Conservation (phyloP, 768 basidiomycete species). For the Zangia roseola region DNA sequence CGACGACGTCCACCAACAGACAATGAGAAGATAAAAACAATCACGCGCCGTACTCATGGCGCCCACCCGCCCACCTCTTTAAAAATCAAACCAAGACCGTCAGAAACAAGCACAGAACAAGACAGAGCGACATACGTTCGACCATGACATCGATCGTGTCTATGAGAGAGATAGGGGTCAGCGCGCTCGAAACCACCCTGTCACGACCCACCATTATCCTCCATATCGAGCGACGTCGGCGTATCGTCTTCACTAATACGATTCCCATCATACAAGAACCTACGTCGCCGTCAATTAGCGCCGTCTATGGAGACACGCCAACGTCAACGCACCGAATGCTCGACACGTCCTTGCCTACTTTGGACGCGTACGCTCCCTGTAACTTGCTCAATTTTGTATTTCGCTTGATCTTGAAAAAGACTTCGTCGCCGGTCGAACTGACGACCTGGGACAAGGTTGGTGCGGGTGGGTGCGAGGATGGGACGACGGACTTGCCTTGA, state of each 20-base stretch:
- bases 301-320: background rate
- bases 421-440: slow-evolving; percentile 76
- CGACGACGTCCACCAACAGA: background rate
- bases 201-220: slow-evolving; percentile 69
- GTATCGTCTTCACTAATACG: slow-evolving; percentile 91
- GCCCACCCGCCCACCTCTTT: slow-evolving; percentile 20
- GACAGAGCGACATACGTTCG: slow-evolving; percentile 64
- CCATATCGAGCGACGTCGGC: slow-evolving; percentile 81
- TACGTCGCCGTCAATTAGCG: too few species aligned
- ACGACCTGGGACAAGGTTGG: slow-evolving; percentile 51
- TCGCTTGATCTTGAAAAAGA: slow-evolving; percentile 97
- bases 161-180: slow-evolving; percentile 24
- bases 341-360: slow-evolving; percentile 85
- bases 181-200: slow-evolving; percentile 2
- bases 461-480: background rate
- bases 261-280: slow-evolving; percentile 88
- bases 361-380: slow-evolving; percentile 87
- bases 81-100: background rate
- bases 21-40: background rate
- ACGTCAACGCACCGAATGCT: slow-evolving; percentile 91
- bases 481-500: slow-evolving; percentile 75
- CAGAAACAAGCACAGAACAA: background rate
- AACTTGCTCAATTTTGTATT: slow-evolving; percentile 91
- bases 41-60: slow-evolving; percentile 4
- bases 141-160: slow-evolving; percentile 98